These are phyloP conservation scores for Aureobasidium sp. DNA, from an alignment of 2,329 filamentous ascomycete genomes.

Conservation along the genomic window DNA sequence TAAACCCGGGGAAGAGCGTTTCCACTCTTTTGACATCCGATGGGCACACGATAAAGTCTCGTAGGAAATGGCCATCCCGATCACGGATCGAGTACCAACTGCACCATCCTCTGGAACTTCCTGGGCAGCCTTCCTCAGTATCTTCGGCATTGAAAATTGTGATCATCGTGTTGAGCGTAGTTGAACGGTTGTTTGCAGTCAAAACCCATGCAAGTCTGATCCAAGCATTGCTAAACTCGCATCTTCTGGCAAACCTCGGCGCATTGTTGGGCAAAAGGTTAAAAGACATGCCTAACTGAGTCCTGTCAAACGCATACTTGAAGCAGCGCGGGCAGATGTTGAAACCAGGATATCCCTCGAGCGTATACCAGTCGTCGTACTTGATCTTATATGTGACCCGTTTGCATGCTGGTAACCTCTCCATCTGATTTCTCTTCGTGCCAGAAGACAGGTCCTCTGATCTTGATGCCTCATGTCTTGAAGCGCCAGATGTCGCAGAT, in stretches of 20 bases:
- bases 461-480: background rate
- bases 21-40: constrained; percentile 67
- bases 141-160: constrained; percentile 58
- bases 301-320: constrained; percentile 58
- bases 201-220: constrained; percentile 78
- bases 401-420: constrained; percentile 58
- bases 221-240: constrained; percentile 78
- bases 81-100: constrained; percentile 73
- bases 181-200: constrained; percentile 61
- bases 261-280: constrained; percentile 50
- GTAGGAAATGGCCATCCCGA: constrained; percentile 56
- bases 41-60: constrained; percentile 68
- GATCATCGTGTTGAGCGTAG: constrained; percentile 62
- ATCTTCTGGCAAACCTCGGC: constrained; percentile 44
- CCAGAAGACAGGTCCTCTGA: constrained; percentile 22
- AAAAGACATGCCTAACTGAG: constrained; percentile 62
- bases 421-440: constrained; percentile 25
- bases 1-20: constrained; percentile 64
- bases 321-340: constrained; percentile 81
- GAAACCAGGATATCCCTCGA: constrained; percentile 63
- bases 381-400: constrained; percentile 56
- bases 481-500: background rate
- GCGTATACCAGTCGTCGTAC: constrained; percentile 72
- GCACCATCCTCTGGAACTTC: constrained; percentile 48
- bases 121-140: constrained; percentile 51